Base-by-base conservation (phyloP, 1,284 basidiomycete species). In the Volvariella volvacea region DNA sequence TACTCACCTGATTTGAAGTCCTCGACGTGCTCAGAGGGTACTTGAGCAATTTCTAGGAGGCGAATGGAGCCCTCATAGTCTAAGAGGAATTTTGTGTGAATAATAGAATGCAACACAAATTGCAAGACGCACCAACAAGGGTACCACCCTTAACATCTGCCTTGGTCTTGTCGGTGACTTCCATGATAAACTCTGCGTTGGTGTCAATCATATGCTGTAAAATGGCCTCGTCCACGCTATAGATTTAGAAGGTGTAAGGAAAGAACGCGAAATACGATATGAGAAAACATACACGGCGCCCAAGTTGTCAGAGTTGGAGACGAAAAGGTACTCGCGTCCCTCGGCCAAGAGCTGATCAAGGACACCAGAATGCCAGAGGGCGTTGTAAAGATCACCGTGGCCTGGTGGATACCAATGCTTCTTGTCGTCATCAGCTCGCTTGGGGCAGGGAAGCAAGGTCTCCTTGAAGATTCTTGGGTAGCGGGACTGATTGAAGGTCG, bases 111-210 rank as follows among this genome's bases (percentile, higher is more conserved):
- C 7, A 3, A 28, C 19, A 20, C 14, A 4, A 31, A 12, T 42
- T 39, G 21, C 22, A 9, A 20, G 15, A 49, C 53, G 30, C 50
- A 67, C 67, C 66, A 61, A 97, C 93, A 56, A 96, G 78, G 43
- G 96, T 99, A 70, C 96, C 96, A 78, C 96, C 96, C 82, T 99
- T 99, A 71, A 99, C 87, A 66, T 99, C 95, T 48, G 96, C 96
- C 78, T 99, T 99, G 62, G 96, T 99, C 83, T 99, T 99, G 78
- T 99, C 94, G 3, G 96, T 99, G 52, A 99, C 93, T 70, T 99
- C 95, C 93, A 96, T 96, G 63, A 97, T 65, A 74, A 95, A 96
- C 68, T 95, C 92, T 41, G 89, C 80, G 56, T 86, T 74, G 9
- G 79, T 76, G 57, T 93, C 83, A 48, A 92, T 85, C 88, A 96